Conservation (phyloP, 2,329 filamentous ascomycete genomes). For the Hyphodiscus sp. region DNA sequence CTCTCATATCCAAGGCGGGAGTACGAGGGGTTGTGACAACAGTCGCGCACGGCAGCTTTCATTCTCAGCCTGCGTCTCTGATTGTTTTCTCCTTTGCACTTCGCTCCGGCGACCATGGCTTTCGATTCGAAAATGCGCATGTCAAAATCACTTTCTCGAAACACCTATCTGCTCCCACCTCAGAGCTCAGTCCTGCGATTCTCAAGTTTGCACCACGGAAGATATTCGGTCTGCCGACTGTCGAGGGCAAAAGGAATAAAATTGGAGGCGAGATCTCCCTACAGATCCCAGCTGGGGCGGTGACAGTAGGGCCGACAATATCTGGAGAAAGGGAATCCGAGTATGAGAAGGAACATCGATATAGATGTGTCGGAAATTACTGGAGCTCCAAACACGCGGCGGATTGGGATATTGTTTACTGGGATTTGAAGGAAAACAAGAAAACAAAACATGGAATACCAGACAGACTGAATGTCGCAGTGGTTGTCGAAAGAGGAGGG, state of each 20-base stretch:
- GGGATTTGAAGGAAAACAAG: slow-evolving; percentile 14
- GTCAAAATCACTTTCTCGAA: slow-evolving; percentile 11
- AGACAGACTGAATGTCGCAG: slow-evolving; percentile 12
- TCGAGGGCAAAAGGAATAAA: slow-evolving; percentile 3
- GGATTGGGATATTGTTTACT: slow-evolving; percentile 15
- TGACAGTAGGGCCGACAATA: slow-evolving; percentile 8
- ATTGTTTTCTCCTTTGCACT: slow-evolving; percentile 26
- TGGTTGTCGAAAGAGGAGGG: slow-evolving; percentile 7
- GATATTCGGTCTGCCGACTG: slow-evolving; percentile 11
- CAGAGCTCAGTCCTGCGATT: slow-evolving; percentile 1
- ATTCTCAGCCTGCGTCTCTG: slow-evolving; percentile 6
- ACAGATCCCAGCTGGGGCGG: slow-evolving; percentile 6
- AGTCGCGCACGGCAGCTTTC: slow-evolving; percentile 12
- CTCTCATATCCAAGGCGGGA: slow-evolving; percentile 24
- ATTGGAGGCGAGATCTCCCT: slow-evolving; percentile 11
- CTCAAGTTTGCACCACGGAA: slow-evolving; percentile 15
- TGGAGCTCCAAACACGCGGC: slow-evolving; percentile 10
- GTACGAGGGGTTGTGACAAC: slow-evolving; percentile 13
- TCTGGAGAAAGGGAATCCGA: slow-evolving; percentile 3
- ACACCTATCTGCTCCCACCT: not conserved
- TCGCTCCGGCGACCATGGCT: slow-evolving; percentile 10
- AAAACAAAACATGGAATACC: slow-evolving; percentile 14
- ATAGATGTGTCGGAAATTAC: slow-evolving; percentile 9
- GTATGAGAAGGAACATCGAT: slow-evolving; percentile 10
- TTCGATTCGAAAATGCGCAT: slow-evolving; percentile 14